Evolutionary conservation across 2,329 filamentous ascomycete genomes (phyloP).

Genomic region (Talaromyces pinophilus): DNA sequence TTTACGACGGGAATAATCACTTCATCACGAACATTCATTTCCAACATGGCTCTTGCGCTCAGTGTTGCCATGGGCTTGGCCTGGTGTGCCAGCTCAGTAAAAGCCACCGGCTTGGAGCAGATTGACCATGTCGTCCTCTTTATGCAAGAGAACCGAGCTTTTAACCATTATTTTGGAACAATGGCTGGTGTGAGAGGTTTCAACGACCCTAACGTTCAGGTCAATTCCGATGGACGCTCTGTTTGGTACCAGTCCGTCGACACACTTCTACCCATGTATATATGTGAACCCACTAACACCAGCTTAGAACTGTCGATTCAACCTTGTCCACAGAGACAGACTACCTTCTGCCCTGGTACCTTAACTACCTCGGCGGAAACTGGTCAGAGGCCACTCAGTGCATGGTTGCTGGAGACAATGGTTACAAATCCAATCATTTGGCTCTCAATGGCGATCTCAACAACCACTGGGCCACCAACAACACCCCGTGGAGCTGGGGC

Average conservation of each 20-base stretch:
- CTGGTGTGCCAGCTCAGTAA: slow-evolving; percentile 19
- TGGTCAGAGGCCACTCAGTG: slow-evolving; percentile 57
- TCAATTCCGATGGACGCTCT: slow-evolving; percentile 48
- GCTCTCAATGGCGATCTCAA: slow-evolving; percentile 55
- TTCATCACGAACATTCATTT: neutral
- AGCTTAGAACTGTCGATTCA: slow-evolving; percentile 39
- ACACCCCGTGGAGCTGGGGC: slow-evolving; percentile 57
- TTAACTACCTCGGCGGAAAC: slow-evolving; percentile 57
- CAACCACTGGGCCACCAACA: slow-evolving; percentile 56
- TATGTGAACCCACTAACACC: neutral
- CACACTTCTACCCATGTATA: neutral
- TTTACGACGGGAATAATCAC: neutral
- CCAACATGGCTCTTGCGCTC: slow-evolving; percentile 17
- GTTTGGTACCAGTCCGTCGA: slow-evolving; percentile 51
- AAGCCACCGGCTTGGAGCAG: slow-evolving; percentile 41
- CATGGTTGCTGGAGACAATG: slow-evolving; percentile 55
- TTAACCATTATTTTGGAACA: slow-evolving; percentile 54
- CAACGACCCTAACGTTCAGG: slow-evolving; percentile 57
- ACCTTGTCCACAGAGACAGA: slow-evolving; percentile 41
- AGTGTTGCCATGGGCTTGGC: slow-evolving; percentile 15
- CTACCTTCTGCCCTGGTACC: slow-evolving; percentile 55
- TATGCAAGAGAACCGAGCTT: slow-evolving; percentile 56
- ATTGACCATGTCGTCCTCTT: slow-evolving; percentile 61
- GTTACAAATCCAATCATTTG: slow-evolving; percentile 55
- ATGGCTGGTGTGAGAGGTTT: slow-evolving; percentile 60